These are phyloP conservation scores for Raphanus sativus DNA, from an alignment of 345 rosid genomes.

Conservation along the genomic window DNA sequence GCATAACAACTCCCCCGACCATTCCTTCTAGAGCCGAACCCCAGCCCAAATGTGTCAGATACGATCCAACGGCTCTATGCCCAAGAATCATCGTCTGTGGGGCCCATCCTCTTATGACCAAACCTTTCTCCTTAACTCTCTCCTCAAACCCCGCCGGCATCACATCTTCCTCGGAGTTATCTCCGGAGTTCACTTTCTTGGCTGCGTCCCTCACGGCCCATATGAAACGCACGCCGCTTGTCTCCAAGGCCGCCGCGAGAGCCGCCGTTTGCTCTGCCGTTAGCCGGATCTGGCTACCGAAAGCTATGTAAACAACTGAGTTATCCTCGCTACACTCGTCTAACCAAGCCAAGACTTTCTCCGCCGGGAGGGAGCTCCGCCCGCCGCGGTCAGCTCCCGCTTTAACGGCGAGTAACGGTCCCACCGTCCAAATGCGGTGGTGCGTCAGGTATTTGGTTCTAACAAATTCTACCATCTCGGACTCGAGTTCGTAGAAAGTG, in stretches of 20 bases:
- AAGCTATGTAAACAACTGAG: conserved; percentile 27
- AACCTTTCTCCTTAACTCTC: conserved; percentile 17
- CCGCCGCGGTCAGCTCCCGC: conserved; percentile 21
- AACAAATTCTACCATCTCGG: conserved; percentile 43
- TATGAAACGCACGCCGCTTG: conserved; percentile 24
- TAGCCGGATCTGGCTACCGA: conserved; percentile 27
- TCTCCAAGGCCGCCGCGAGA: conserved; percentile 22
- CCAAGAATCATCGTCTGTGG: conserved; percentile 27
- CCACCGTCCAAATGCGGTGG: conserved; percentile 48
- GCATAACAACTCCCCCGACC: conserved; percentile 40
- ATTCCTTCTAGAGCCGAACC: conserved; percentile 30
- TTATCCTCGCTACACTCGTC: conserved; percentile 5
- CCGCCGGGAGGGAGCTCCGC: conserved; percentile 13
- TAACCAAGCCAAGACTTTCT: conserved; percentile 22
- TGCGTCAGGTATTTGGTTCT: conserved; percentile 31
- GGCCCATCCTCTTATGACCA: conserved; percentile 26
- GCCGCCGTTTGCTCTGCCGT: conserved; percentile 8
- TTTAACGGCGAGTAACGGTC: conserved; percentile 35
- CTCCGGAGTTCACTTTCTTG: background rate
- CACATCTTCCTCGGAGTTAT: background rate
- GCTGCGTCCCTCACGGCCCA: conserved; percentile 29
- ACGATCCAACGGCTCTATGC: conserved; percentile 23
- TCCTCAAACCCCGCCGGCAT: conserved; percentile 23
- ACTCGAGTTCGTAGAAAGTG: conserved; percentile 51
- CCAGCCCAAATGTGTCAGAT: conserved; percentile 31